Evolutionary conservation across 768 basidiomycete species (phyloP).

Genomic region (Suillus variegatus): DNA sequence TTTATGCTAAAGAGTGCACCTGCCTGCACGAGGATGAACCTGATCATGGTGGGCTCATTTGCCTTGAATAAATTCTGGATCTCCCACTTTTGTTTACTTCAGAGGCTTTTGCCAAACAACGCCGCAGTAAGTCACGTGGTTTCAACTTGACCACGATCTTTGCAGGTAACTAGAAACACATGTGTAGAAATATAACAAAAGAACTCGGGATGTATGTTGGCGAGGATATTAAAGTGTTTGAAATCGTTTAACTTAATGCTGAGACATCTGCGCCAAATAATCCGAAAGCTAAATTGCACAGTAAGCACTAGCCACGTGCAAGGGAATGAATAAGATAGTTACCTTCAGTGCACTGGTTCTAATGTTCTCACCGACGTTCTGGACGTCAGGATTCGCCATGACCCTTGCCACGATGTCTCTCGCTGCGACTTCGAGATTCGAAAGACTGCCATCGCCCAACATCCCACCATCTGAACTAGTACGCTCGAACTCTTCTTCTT

Average conservation of each 20-base stretch:
- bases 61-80: background rate
- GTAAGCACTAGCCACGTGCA: background rate
- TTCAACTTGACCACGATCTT: background rate
- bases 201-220: background rate
- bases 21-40: slow-evolving; percentile 97
- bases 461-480: slow-evolving; percentile 57
- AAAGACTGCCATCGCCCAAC: slow-evolving; percentile 48
- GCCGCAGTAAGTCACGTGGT: background rate
- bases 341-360: slow-evolving; percentile 84
- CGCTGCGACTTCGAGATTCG: slow-evolving; percentile 64
- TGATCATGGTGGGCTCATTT: slow-evolving; percentile 67
- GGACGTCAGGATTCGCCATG: slow-evolving; percentile 84
- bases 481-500: slow-evolving; percentile 53
- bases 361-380: slow-evolving; percentile 79
- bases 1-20: slow-evolving; percentile 17
- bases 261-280: slow-evolving; percentile 71
- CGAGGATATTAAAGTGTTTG: background rate
- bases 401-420: slow-evolving; percentile 75
- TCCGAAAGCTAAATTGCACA: slow-evolving; percentile 49
- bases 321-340: slow-evolving; percentile 21
- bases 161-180: background rate
- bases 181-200: background rate
- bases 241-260: slow-evolving; percentile 30
- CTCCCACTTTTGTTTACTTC: slow-evolving; percentile 12
- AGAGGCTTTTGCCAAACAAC: slow-evolving; percentile 16